Evolutionary conservation across 352 stramenopile genomes (phyloP).

Genomic region (Proteromonas lacertae): DNA sequence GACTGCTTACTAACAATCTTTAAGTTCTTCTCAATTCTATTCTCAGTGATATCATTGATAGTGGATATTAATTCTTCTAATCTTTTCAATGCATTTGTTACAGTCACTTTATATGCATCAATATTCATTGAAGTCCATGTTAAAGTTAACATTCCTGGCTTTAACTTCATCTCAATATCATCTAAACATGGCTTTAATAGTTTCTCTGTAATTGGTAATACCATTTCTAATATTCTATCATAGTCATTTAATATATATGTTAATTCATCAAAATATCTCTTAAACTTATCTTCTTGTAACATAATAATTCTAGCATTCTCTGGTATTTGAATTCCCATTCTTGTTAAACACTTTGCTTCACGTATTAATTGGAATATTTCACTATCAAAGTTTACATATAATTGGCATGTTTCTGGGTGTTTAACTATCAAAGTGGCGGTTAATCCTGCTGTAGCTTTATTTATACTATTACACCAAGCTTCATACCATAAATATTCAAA

Average conservation of each 20-base stretch:
- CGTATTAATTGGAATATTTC: conserved; percentile 83
- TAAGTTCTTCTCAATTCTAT: conserved; percentile 93
- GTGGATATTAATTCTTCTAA: conserved; percentile 82
- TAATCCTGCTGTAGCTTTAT: conserved; percentile 74
- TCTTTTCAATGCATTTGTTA: conserved; percentile 44
- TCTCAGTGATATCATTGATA: conserved; percentile 96
- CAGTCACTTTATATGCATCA: conserved; percentile 65
- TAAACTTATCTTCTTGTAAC: conserved; percentile 90
- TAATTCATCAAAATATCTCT: conserved; percentile 86
- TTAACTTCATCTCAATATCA: conserved; percentile 91
- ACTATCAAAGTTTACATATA: conserved; percentile 95
- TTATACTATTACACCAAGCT: conserved; percentile 86
- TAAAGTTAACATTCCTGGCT: conserved; percentile 83
- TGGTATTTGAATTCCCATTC: conserved; percentile 86
- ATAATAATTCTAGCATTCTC: conserved; percentile 86
- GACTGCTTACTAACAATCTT: conserved; percentile 81
- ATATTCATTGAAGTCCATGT: conserved; percentile 99
- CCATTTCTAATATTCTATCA: conserved; percentile 74
- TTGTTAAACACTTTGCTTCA: conserved; percentile 80
- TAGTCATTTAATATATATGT: conserved; percentile 84
- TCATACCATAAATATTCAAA: conserved; percentile 98
- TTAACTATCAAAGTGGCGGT: conserved; percentile 93
- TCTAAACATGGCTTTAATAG: conserved; percentile 73
- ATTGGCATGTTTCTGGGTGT: conserved; percentile 74
- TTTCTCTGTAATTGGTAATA: conserved; percentile 74